phyloP scores from a whole-genome alignment of 208 protist species.

The Blastocrithidia nonstop region DNA sequence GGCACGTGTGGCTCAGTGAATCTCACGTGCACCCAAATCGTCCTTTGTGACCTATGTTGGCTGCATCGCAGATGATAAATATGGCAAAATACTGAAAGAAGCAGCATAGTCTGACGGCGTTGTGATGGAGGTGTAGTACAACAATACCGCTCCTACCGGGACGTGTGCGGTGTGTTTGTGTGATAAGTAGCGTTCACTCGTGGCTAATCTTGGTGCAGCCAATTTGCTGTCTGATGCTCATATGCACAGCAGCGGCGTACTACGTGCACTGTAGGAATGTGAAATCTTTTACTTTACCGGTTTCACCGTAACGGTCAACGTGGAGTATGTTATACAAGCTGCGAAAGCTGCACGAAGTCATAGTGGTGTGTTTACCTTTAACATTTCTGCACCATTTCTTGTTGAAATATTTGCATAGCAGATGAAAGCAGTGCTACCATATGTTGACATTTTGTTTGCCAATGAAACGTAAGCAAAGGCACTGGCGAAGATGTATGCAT shows the following conservation, averaged over 20 bases:
- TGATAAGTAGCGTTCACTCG: constrained; percentile 89
- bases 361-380: constrained; percentile 88
- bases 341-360: constrained; percentile 78
- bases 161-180: constrained; percentile 95
- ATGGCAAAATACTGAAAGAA: constrained; percentile 71
- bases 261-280: constrained; percentile 16
- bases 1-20: constrained; percentile 91
- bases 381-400: constrained; percentile 95
- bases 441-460: constrained; percentile 91
- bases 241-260: constrained; percentile 57
- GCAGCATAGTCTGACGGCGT: constrained; percentile 85
- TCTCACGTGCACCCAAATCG: constrained; percentile 38
- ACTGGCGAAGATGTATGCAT: constrained; percentile 47
- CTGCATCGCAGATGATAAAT: constrained; percentile 92
- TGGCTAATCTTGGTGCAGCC: constrained; percentile 95
- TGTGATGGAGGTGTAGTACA: constrained; percentile 72
- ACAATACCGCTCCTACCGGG: constrained; percentile 84
- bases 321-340: constrained; percentile 79
- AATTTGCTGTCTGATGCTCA: constrained; percentile 91
- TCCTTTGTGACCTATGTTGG: constrained; percentile 79
- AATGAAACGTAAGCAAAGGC: constrained; percentile 92
- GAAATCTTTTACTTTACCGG: constrained; percentile 88
- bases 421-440: constrained; percentile 77
- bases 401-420: constrained; percentile 89
- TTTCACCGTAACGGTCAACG: constrained; percentile 93